phyloP scores from a whole-genome alignment of 208 protist species.

The Trypanosoma mega region DNA sequence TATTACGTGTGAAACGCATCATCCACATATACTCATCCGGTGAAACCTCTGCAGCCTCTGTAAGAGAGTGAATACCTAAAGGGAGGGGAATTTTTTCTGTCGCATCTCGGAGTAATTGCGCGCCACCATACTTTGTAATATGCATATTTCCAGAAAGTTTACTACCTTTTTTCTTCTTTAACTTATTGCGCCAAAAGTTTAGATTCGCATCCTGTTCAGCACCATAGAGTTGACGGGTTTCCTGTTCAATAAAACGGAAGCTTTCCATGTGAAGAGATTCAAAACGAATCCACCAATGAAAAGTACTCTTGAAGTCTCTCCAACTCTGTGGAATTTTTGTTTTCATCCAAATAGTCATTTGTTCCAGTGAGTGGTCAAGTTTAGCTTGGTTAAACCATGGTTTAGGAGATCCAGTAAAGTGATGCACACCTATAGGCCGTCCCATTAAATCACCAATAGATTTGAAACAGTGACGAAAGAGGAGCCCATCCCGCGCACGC shows the following conservation, averaged over 20 bases:
- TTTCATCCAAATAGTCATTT: not conserved
- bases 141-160: not conserved
- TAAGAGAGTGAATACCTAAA: slow-evolving; percentile 10
- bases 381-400: slow-evolving; percentile 30
- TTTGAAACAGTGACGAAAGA: slow-evolving; percentile 28
- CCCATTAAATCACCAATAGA: not conserved
- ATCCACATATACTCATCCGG: slow-evolving; percentile 28
- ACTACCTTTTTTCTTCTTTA: not conserved
- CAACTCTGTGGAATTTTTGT: not conserved
- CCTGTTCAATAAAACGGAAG: slow-evolving; percentile 21
- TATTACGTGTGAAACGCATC: slow-evolving; percentile 16
- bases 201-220: not conserved
- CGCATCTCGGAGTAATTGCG: slow-evolving; percentile 2
- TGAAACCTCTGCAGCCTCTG: slow-evolving; percentile 3
- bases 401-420: slow-evolving; percentile 27
- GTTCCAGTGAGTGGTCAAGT: slow-evolving; percentile 3
- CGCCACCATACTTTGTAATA: slow-evolving; percentile 16
- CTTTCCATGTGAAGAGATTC: slow-evolving; percentile 24
- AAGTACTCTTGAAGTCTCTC: slow-evolving; percentile 1
- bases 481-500: slow-evolving; percentile 27
- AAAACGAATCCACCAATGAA: slow-evolving; percentile 29
- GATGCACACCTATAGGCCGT: slow-evolving; percentile 5
- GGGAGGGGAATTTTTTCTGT: slow-evolving; percentile 1
- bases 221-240: slow-evolving; percentile 7
- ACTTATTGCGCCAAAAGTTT: not conserved